Base-by-base conservation (phyloP, 2,329 filamentous ascomycete genomes). In the Stagonosporopsis chrysanthemi region DNA sequence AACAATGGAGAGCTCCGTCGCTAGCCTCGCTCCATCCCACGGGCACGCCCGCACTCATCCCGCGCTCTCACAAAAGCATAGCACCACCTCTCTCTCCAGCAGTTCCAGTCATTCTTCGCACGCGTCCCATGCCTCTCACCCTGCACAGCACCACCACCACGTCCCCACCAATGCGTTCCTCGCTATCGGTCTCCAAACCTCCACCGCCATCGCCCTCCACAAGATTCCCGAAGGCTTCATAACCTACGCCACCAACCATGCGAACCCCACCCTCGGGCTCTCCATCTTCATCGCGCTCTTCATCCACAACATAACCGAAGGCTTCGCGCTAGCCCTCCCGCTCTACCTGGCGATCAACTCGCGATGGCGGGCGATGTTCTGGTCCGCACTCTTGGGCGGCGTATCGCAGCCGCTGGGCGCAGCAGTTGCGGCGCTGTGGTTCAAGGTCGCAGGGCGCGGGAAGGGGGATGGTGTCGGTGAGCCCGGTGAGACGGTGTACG, bases 221-320 rank as follows among this genome's bases (percentile, higher is more conserved):
- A 99, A 99, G 75, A 89, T 98, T 33, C 95, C 95, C 1, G 95
- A 89, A 75, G 87, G 86, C 36, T 89, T 89, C 76, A 89, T 99
- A 66, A 98, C 94, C 1, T 99, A 96, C 74, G 94, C 95, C 9
- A 97, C 95, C 9, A 99, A 98, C 77, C 95, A 99, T 73, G 94
- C 92, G 12, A 98, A 93, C 74, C 93, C 95, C 0, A 82, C 85
- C 0, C 86, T 99, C 0, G 95, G 95, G 19, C 87, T 97, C 76
- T 90, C 91, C 49, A 92, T 99, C 52, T 99, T 99, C 79, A 86
- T 98, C 76, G 94, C 95, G 0, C 84, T 99, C 7, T 97, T 97
- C 73, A 94, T 99, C 57, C 95, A 99, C 83, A 99, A 98, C 79
- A 96, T 99, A 70, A 93, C 92, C 26, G 95, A 99, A 79, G 95